Base-by-base conservation (phyloP, 257 asterid genomes). In the Gentiana dahurica region DNA sequence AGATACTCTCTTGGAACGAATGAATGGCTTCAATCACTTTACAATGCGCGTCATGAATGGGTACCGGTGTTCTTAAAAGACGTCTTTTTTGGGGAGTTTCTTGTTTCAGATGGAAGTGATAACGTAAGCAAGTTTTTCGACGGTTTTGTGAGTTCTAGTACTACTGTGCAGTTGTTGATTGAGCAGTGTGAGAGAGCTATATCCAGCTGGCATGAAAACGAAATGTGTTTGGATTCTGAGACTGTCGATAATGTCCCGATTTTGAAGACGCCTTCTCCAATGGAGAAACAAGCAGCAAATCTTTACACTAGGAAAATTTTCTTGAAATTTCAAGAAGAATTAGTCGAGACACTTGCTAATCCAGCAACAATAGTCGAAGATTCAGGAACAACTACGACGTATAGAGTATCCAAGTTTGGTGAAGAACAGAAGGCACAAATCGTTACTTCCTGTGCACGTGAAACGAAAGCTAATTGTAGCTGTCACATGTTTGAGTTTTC, bases 321-420 rank as follows among this genome's bases (percentile, higher is more conserved):
- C 73, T 72, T 79, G 36, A 80, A 77, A 65, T 90, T 90, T 76
- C 98, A 87, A 69, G 91, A 87, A 54, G 98, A 90, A 72, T 66
- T 90, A 60, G 98, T 90, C 12, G 96, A 90, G 75, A 90, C 98
- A 44, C 87, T 90, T 74, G 96, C 74, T 58, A 84, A 87, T 71
- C 87, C 94, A 15, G 98, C 98, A 60, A 90, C 82, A 69, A 80
- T 72, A 71, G 78, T 90, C 38, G 91, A 76, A 60, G 93, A 87
- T 52, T 85, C 81, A 65, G 87, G 81, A 57, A 59, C 69, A 53
- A 66, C 56, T 64, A 74, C 85, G 74, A 84, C 85, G 8, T 90
- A 62, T 74, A 79, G 98, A 77, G 98, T 90, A 72, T 95, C 91
- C 2, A 90, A 90, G 67, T 90, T 75, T 58, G 98, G 84, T 79